A percentile compares a stretch with the other conserved stretches of the same genome.
Evolutionary conservation across 2,329 filamentous ascomycete species (phyloP).

Genomic region (Botrytis deweyae): DNA sequence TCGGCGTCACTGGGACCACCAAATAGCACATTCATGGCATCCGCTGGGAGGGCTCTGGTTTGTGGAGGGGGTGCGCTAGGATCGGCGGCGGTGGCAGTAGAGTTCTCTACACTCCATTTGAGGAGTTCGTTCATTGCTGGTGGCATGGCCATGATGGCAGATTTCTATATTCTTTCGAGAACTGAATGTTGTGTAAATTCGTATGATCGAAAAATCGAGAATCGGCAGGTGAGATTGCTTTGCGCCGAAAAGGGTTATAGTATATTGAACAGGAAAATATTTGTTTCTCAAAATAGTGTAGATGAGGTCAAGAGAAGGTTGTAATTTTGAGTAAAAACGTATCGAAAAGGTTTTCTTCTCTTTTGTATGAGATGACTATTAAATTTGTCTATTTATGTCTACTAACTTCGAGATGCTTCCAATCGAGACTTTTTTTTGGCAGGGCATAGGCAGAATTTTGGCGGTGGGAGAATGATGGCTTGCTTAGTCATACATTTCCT

Average conservation of each 20-base stretch:
- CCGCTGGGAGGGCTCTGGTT: constrained; percentile 57
- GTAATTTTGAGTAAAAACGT: not conserved
- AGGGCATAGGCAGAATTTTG: constrained; percentile 9
- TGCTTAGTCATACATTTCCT: not conserved
- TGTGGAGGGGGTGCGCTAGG: constrained; percentile 33
- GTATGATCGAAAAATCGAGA: not conserved
- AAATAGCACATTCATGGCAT: constrained; percentile 71
- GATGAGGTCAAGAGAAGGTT: not conserved
- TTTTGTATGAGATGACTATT: not conserved
- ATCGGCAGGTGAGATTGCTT: not conserved
- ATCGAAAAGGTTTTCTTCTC: not conserved
- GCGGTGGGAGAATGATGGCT: not conserved
- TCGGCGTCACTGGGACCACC: constrained; percentile 89
- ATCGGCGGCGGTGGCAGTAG: constrained; percentile 41
- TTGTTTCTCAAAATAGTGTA: not conserved
- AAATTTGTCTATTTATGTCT: constrained; percentile 1
- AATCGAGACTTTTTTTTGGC: constrained; percentile 2
- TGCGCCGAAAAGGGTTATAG: not conserved
- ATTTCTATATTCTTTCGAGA: not conserved
- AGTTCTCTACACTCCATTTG: constrained; percentile 56
- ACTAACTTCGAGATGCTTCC: constrained; percentile 14
- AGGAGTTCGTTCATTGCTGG: constrained; percentile 40
- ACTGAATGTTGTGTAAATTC: not conserved
- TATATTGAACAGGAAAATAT: not conserved
- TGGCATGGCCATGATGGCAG: constrained; percentile 30